These are phyloP conservation scores for Starmerella stigmatis DNA, from an alignment of 805 yeast species.

Conservation along the genomic window DNA sequence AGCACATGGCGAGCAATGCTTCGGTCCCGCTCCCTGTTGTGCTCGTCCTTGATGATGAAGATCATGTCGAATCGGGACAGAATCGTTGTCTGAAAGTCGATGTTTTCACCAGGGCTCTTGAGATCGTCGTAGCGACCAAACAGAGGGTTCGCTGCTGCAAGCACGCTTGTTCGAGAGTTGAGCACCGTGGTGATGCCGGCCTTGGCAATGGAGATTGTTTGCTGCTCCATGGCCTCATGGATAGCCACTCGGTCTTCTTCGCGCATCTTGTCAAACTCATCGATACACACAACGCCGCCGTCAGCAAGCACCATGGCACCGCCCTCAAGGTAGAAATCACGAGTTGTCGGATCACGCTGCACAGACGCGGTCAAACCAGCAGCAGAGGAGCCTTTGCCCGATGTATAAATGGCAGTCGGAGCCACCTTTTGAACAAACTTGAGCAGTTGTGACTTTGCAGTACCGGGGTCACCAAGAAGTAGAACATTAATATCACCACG, in stretches of 20 bases:
- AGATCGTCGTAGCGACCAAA: constrained; percentile 94
- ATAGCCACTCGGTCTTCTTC: constrained; percentile 98
- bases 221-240: constrained; percentile 99
- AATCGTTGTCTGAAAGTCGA: constrained; percentile 94
- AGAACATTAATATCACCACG: constrained; percentile 96
- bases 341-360: constrained; percentile 72
- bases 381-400: constrained; percentile 98
- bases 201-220: constrained; percentile 95
- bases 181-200: constrained; percentile 97
- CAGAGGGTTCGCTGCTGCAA: constrained; percentile 97
- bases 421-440: constrained; percentile 92
- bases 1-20: constrained; percentile 91
- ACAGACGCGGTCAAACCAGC: constrained; percentile 99
- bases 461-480: constrained; percentile 95
- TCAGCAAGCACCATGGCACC: constrained; percentile 99
- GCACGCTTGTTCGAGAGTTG: constrained; percentile 89
- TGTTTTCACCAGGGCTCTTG: constrained; percentile 95
- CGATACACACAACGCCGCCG: constrained; percentile 98
- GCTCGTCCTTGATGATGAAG: constrained; percentile 91
- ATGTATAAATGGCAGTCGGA: constrained; percentile 90
- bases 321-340: constrained; percentile 94
- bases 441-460: constrained; percentile 91
- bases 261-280: constrained; percentile 98
- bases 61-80: constrained; percentile 98
- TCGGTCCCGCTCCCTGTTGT: constrained; percentile 72